Evolutionary conservation across 2,329 filamentous ascomycete genomes (phyloP).

Genomic region (Phoma sp.): DNA sequence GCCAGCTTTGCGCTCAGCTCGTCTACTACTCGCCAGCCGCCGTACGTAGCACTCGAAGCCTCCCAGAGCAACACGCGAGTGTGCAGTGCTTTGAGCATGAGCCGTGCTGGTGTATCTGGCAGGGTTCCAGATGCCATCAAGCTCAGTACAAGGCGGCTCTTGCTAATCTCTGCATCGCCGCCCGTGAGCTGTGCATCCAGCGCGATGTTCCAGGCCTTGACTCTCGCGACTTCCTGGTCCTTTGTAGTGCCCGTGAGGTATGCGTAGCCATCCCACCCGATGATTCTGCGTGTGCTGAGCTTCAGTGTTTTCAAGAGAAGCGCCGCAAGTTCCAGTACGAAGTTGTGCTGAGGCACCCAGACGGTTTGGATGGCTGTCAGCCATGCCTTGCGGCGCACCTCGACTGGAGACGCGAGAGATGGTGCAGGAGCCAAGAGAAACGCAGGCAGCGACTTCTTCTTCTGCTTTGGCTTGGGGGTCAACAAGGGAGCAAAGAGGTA

Average conservation of each 20-base stretch:
- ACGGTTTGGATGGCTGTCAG: slow-evolving; percentile 91
- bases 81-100: slow-evolving; percentile 93
- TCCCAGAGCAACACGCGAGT: slow-evolving; percentile 90
- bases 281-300: slow-evolving; percentile 76
- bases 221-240: slow-evolving; percentile 82
- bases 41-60: slow-evolving; percentile 68
- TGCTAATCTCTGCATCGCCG: slow-evolving; percentile 87
- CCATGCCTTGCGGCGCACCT: slow-evolving; percentile 88
- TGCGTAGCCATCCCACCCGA: slow-evolving; percentile 80
- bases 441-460: slow-evolving; percentile 52
- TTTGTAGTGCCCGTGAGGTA: slow-evolving; percentile 79
- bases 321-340: slow-evolving; percentile 83
- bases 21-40: slow-evolving; percentile 69
- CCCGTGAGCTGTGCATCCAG: slow-evolving; percentile 91
- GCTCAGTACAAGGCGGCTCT: slow-evolving; percentile 82
- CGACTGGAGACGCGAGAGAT: slow-evolving; percentile 79
- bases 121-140: slow-evolving; percentile 87
- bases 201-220: slow-evolving; percentile 93
- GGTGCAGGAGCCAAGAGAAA: slow-evolving; percentile 61
- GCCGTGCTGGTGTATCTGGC: slow-evolving; percentile 77
- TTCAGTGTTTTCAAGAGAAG: slow-evolving; percentile 81
- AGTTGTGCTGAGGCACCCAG: slow-evolving; percentile 86
- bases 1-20: slow-evolving; percentile 76
- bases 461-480: slow-evolving; percentile 63
- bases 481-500: slow-evolving; percentile 65